These are phyloP conservation scores for Trametes sp. DNA, from an alignment of 1,284 basidiomycete species.

Conservation along the genomic window DNA sequence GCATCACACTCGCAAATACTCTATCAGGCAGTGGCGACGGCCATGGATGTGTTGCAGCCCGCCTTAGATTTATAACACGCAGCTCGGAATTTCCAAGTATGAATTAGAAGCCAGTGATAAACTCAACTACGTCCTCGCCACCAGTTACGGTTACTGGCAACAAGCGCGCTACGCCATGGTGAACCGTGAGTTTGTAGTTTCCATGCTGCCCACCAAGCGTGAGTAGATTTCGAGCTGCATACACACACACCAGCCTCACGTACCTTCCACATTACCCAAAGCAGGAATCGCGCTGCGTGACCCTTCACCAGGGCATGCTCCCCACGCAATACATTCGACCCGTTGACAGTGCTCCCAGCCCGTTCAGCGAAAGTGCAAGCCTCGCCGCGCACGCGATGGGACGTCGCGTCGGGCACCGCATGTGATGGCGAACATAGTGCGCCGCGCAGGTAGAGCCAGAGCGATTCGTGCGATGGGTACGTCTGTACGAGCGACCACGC, in stretches of 20 bases:
- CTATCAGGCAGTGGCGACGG: too few species aligned
- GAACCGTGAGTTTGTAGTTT: too few species aligned
- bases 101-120: too few species aligned
- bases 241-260: not conserved
- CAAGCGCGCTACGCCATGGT: too few species aligned
- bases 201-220: too few species aligned
- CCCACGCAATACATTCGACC: not conserved
- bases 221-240: too few species aligned
- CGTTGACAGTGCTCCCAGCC: not conserved
- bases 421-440: slow-evolving; percentile 18
- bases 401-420: not conserved
- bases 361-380: slow-evolving; percentile 4
- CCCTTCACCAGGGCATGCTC: not conserved
- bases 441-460: slow-evolving; percentile 65
- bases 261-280: slow-evolving; percentile 22
- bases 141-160: too few species aligned
- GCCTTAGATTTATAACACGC: too few species aligned
- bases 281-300: slow-evolving; percentile 7
- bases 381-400: not conserved
- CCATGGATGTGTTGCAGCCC: too few species aligned
- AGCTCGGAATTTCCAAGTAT: too few species aligned
- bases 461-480: slow-evolving; percentile 63
- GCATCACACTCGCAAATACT: too few species aligned
- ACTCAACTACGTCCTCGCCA: too few species aligned
- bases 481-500: slow-evolving; percentile 53